Base-by-base conservation (phyloP, 805 yeast genomes). In the Kodamaea neixiangensis region DNA sequence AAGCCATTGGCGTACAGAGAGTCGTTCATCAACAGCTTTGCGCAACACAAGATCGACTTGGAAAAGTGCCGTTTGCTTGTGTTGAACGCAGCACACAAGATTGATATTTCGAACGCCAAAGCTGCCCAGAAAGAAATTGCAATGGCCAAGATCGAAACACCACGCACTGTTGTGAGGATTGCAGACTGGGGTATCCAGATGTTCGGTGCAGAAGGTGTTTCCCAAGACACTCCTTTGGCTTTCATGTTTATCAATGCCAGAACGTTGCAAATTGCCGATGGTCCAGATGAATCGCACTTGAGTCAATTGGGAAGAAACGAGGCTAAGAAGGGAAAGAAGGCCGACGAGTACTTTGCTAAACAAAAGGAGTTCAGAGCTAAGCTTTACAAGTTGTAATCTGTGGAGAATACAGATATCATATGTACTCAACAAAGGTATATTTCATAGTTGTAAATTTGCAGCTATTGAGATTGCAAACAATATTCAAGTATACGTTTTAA, bases 201-300 rank as follows among this genome's bases (percentile, higher is more conserved):
- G 62, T 79, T 70, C 67, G 89, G 88, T 13, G 87, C 84, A 21
- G 86, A 80, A 60, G 87, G 87, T 49, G 77, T 83, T 7, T 76
- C 81, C 39, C 83, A 81, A 62, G 87, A 83, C 55, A 77, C 83
- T 7, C 82, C 79, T 47, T 68, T 84, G 61, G 82, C 87, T 1
- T 64, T 76, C 51, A 64, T 76, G 64, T 84, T 77, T 66, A 79
- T 81, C 19, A 64, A 65, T 50, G 69, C 77, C 44, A 72, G 88
- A 62, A 80, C 83, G 41, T 72, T 83, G 50, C 68, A 87, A 54
- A 79, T 82, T 50, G 87, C 87, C 13, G 88, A 84, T 62, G 87
- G 87, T 10, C 88, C 88, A 2, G 87, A 83, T 68, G 87, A 82
- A 63, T 85, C 84, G 3, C 86, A 83, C 61, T 66, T 80, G 61